These are phyloP conservation scores for Graphilbum fragrans DNA, from an alignment of 2,329 filamentous ascomycete species.

Conservation along the genomic window DNA sequence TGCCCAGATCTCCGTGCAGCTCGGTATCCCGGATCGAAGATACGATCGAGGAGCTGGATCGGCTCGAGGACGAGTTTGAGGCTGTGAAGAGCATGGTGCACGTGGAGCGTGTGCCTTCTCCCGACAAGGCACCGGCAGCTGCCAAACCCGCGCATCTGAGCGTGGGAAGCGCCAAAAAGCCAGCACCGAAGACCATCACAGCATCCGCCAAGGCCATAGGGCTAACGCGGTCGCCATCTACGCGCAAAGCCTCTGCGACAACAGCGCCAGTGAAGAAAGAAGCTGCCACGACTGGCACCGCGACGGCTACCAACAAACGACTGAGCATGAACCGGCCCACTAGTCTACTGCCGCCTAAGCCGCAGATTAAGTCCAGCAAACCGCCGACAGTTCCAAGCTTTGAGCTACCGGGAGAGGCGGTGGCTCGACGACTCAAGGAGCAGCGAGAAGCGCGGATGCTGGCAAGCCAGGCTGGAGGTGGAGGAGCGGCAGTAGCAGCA, in stretches of 20 bases:
- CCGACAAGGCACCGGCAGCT: conserved; percentile 15
- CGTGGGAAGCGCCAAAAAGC: conserved; percentile 1
- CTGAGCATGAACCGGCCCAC: conserved; percentile 21
- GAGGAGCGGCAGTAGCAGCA: conserved; percentile 9
- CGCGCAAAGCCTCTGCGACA: conserved; percentile 30
- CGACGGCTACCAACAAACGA: conserved; percentile 14
- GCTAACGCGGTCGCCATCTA: conserved; percentile 17
- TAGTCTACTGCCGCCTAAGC: conserved; percentile 32
- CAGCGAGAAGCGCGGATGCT: conserved; percentile 43
- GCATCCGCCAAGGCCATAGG: conserved; percentile 18
- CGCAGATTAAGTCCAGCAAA: conserved; percentile 38
- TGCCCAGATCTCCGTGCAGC: conserved; percentile 7
- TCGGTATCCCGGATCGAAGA: conserved; percentile 41
- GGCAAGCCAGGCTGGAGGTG: conserved; percentile 9
- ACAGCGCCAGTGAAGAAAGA: conserved; percentile 14
- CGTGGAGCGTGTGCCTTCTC: conserved; percentile 19
- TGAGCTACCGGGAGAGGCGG: conserved; percentile 50
- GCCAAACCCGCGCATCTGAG: not conserved
- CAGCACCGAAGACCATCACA: conserved; percentile 20
- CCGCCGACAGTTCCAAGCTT: conserved; percentile 42
- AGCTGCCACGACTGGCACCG: conserved; percentile 11
- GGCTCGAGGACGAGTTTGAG: conserved; percentile 49
- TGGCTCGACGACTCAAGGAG: conserved; percentile 44
- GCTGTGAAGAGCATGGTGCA: conserved; percentile 30
- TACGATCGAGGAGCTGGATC: conserved; percentile 49